These are phyloP conservation scores for Rhypophila decipiens DNA, from an alignment of 495 filamentous ascomycete genomes.

Conservation along the genomic window DNA sequence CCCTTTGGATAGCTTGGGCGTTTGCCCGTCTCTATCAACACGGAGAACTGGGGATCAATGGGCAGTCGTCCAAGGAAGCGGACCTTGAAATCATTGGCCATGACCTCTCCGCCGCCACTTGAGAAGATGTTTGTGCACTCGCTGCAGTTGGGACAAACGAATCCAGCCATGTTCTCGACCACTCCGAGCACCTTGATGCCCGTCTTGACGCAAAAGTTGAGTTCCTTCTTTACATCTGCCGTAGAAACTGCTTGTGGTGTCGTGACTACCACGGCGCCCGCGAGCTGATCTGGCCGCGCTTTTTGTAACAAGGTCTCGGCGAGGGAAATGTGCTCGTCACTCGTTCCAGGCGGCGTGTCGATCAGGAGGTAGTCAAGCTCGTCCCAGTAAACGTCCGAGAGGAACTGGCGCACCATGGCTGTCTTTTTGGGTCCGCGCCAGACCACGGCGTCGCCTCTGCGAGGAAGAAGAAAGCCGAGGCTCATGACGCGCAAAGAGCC, in stretches of 20 bases:
- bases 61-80: conserved; percentile 82
- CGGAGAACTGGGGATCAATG: conserved; percentile 67
- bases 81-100: conserved; percentile 81
- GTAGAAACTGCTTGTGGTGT: conserved; percentile 93
- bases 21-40: conserved; percentile 47
- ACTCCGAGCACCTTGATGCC: conserved; percentile 78
- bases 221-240: conserved; percentile 89
- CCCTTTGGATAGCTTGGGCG: conserved; percentile 44
- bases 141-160: conserved; percentile 90
- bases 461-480: conserved; percentile 79
- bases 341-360: conserved; percentile 94
- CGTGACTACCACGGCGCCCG: conserved; percentile 88
- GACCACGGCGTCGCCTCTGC: conserved; percentile 82
- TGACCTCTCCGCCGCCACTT: conserved; percentile 80
- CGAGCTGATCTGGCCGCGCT: conserved; percentile 53
- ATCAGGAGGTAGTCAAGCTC: conserved; percentile 82
- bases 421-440: conserved; percentile 99
- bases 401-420: conserved; percentile 95
- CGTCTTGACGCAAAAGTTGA: conserved; percentile 91
- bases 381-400: conserved; percentile 89
- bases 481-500: conserved; percentile 85
- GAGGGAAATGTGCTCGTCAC: conserved; percentile 93
- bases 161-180: conserved; percentile 96
- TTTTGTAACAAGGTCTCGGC: conserved; percentile 71
- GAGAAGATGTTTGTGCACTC: conserved; percentile 90